Conservation (phyloP, 1,284 basidiomycete species). For the Malassezia dermatis region DNA sequence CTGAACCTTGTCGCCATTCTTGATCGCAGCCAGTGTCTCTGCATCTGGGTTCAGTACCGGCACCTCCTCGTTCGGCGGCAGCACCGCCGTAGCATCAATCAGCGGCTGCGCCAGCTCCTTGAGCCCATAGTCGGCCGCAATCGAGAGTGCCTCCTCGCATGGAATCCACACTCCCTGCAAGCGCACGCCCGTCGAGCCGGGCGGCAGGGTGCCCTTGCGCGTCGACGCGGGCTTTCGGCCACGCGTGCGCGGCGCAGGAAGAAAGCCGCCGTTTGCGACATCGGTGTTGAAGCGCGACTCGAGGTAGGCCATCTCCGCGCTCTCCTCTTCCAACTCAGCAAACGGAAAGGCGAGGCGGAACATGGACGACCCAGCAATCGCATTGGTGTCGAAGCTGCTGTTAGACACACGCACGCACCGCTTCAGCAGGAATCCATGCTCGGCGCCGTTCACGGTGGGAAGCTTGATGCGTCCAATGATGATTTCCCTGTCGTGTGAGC, state of each 20-base stretch:
- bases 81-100: conserved; percentile 66
- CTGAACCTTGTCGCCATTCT: conserved; percentile 1
- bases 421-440: conserved; percentile 32
- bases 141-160: conserved; percentile 58
- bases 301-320: conserved; percentile 70
- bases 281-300: conserved; percentile 66
- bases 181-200: conserved; percentile 49
- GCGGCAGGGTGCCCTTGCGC: conserved; percentile 25
- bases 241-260: conserved; percentile 34
- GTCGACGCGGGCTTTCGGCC: conserved; percentile 19
- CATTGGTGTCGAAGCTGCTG: conserved; percentile 86
- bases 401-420: conserved; percentile 66
- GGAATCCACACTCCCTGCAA: conserved; percentile 85
- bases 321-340: conserved; percentile 68
- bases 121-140: conserved; percentile 60
- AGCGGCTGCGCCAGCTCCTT: conserved; percentile 58
- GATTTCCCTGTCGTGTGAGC: conserved; percentile 54
- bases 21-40: conserved; percentile 5
- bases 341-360: conserved; percentile 90
- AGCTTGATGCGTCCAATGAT: conserved; percentile 87
- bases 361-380: conserved; percentile 91
- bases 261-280: conserved; percentile 68
- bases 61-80: conserved; percentile 45
- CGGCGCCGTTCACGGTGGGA: conserved; percentile 55
- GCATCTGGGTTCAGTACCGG: conserved; percentile 25